A percentile compares a stretch with the other conserved stretches of the same genome.
Evolutionary conservation across 768 basidiomycete species (phyloP).

Genomic region (Kwoniella pini): DNA sequence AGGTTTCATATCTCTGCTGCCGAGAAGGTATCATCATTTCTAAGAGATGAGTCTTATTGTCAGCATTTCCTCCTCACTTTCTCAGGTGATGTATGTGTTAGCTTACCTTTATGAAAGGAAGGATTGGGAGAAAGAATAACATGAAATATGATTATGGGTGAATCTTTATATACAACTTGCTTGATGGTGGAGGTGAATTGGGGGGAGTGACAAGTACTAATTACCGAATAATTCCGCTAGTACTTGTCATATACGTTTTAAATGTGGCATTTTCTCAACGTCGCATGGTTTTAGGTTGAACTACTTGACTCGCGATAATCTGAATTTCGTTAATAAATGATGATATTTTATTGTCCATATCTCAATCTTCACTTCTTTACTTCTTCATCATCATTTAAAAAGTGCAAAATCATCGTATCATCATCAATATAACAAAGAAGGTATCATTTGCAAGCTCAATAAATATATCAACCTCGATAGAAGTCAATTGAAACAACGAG

Average conservation of each 20-base stretch:
- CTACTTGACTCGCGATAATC: slow-evolving; percentile 1
- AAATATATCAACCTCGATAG: neutral
- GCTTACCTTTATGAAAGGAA: slow-evolving; percentile 16
- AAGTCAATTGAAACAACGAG: neutral
- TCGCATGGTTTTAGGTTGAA: neutral
- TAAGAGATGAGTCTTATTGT: neutral
- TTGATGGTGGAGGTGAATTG: neutral
- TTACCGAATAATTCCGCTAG: slow-evolving; percentile 11
- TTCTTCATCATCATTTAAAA: no score
- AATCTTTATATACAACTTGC: neutral
- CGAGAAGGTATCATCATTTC: slow-evolving; percentile 25
- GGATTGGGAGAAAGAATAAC: slow-evolving; percentile 7
- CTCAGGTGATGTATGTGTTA: no score
- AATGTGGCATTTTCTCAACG: neutral
- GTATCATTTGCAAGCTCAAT: no score
- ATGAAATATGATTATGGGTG: neutral
- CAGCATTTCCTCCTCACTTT: no score
- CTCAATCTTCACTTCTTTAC: no score
- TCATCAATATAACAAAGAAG: no score
- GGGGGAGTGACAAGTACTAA: neutral
- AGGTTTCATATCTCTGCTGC: slow-evolving; percentile 25
- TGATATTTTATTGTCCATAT: no score
- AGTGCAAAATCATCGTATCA: no score
- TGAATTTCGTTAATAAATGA: no score
- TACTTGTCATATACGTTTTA: neutral